These are phyloP conservation scores for Fusarium penzigii DNA, from an alignment of 2,329 filamentous ascomycete genomes.

Conservation along the genomic window DNA sequence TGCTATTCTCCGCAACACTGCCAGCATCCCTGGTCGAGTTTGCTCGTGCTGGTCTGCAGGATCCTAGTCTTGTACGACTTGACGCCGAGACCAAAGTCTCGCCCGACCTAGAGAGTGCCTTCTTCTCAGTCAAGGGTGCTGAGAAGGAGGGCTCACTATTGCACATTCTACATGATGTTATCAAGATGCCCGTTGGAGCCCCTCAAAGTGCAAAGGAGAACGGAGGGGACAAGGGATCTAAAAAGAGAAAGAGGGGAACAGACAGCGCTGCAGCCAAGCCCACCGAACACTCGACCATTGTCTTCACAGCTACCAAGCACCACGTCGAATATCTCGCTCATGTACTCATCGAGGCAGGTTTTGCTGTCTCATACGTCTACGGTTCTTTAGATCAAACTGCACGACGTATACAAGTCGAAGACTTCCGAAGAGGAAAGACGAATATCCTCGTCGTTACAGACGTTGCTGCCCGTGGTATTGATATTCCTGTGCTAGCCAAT, in stretches of 20 bases:
- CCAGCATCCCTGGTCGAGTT: constrained; percentile 96
- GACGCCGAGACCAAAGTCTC: constrained; percentile 97
- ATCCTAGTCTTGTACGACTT: constrained; percentile 84
- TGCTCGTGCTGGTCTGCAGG: constrained; percentile 87
- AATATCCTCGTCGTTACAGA: constrained; percentile 96
- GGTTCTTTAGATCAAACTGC: constrained; percentile 93
- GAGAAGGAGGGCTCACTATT: constrained; percentile 94
- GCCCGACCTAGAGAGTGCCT: constrained; percentile 91
- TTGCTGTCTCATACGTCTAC: constrained; percentile 90
- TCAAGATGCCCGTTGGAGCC: constrained; percentile 78
- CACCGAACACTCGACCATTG: constrained; percentile 87
- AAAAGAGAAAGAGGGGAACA: constrained; percentile 70
- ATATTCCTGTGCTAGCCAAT: constrained; percentile 93
- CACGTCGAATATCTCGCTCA: constrained; percentile 91
- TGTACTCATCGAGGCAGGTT: constrained; percentile 79
- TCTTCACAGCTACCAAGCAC: constrained; percentile 95
- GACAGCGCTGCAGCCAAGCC: constrained; percentile 63
- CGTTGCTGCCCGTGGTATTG: constrained; percentile 93
- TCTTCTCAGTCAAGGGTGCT: constrained; percentile 87
- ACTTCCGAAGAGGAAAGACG: constrained; percentile 80
- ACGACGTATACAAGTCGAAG: constrained; percentile 86
- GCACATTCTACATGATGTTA: constrained; percentile 86
- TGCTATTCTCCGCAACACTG: constrained; percentile 93
- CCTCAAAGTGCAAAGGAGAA: constrained; percentile 54
- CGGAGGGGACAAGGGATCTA: constrained; percentile 48